Base-by-base conservation (phyloP, 2,329 filamentous ascomycete genomes). In the Clonostachys solani region DNA sequence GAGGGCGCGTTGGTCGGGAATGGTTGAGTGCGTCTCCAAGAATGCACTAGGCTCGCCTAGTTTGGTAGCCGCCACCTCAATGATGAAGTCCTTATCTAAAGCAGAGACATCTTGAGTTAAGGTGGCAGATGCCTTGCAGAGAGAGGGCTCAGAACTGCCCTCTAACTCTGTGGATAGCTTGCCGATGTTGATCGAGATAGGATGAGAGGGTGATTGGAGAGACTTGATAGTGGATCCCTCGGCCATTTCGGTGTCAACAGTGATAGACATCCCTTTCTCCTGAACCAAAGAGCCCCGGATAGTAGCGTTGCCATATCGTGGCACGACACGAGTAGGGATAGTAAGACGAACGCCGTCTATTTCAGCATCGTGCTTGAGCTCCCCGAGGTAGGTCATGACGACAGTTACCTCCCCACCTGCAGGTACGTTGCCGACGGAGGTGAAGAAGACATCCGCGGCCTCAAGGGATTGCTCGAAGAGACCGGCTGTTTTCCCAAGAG, bases 331-430 rank as follows among this genome's bases (percentile, higher is more conserved):
- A 1, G 78, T 86, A 0, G 86, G 87, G 5, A 91, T 78, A 5
- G 80, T 89, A 58, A 86, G 86, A 8, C 84, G 77, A 19, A 86
- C 69, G 6, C 84, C 84, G 56, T 90, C 83, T 4, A 78, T 71
- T 51, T 84, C 80, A 40, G 81, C 77, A 57, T 89, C 85, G 53
- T 89, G 83, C 65, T 87, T 87, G 47, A 90, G 71, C 60, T 90
- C 85, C 3, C 81, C 83, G 5, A 88, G 71, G 51, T 87, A 89
- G 0, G 72, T 79, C 47, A 89, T 79, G 9, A 83, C 73, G 7
- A 89, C 77, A 7, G 73, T 60, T 33, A 88, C 66, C 33, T 70
- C 74, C n/a, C 77, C 74, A 0, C 72, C 73, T 0, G 78, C 72
- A 0, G 83, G 81, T 1, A 90, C 74, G 52, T 88, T 89, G 10